Base-by-base conservation (phyloP, 192 early-diverging fungal genomes). In the Podila verticillata region DNA sequence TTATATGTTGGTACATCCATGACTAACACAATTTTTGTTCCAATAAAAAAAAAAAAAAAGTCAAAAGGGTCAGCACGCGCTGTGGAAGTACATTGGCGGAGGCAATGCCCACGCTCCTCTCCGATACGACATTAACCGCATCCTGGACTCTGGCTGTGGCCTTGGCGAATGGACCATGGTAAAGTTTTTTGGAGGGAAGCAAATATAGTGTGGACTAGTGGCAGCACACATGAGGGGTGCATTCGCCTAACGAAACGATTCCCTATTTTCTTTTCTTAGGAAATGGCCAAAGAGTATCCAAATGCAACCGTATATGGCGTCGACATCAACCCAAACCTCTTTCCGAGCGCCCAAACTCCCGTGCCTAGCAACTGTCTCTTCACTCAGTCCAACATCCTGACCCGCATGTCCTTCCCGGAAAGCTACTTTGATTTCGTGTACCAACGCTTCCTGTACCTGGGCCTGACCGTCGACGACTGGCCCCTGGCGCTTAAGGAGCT, bases 361-460 rank as follows among this genome's bases (percentile, higher is more conserved):
- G 30, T 60, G 26, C 58, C 58, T 2, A 60, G 58, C 58, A 60
- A 60, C 30, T 60, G 58, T 32, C 58, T 32, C 58, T 60, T 60
- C 30, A 60, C 58, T 24, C 61, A 74, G 32, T 26, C 57, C 7
- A 74, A 79, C 36, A 39, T 79, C 15, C 30, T 79, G 7, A 44
- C 5, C n/a, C 60, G 75, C 9, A 13, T 79, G 26, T 49, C 75
- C 29, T 79, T 72, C 62, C 36, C 26, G 3, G 75, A 73, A 39
- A 24, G 48, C 17, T 74, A 72, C 24, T 79, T 79, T 56, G 75
- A 79, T 48, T 79, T 73, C 60, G 61, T 74, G 26, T 39, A 60
- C 57, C 44, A 66, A 29, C 51, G 75, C 13, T 70, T 65, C 30
- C 36, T 79, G 34, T 29, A 47, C 30, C 54, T 65, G 10, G 63